Base-by-base conservation (phyloP, 768 basidiomycete species). In the Cystofilobasidium macerans region DNA sequence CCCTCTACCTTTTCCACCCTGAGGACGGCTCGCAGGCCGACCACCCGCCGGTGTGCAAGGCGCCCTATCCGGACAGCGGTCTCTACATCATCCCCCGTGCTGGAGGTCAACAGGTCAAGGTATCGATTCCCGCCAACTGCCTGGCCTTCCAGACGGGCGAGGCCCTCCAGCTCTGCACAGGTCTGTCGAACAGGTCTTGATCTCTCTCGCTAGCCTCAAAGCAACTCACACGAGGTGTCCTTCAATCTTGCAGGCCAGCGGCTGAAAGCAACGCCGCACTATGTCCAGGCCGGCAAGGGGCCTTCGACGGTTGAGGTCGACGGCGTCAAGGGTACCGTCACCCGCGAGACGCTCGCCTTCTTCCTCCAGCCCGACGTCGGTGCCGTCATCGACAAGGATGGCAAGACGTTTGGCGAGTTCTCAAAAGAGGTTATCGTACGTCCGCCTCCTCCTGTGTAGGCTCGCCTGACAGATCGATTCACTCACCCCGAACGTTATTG, bases 121-220 rank as follows among this genome's bases (percentile, higher is more conserved):
- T 94, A 22, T 80, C 84, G 1, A 95, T 99, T 69, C 94, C 95
- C 5, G 72, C 68, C 24, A 57, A 88, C 73, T 89, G 86, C 72
- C 77, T 94, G 60, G 94, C 93, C 3, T 97, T 99, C 76, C 95
- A 99, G 75, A 98, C 92, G 0, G 95, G 95, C 8, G 92, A 99
- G 77, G 89, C 94, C 12, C 82, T 99, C 26, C 86, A 95, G 75
- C 79, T 97, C 28, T 86, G 93, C 28, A 97, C 94, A 1, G 65
- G 65, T 57, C 2, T 20, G 62, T 57, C n/a, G n/a, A n/a, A n/a
- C n/a, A n/a, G n/a, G n/a, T n/a, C n/a, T n/a, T n/a, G n/a, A n/a
- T n/a, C n/a, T n/a, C n/a, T n/a, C n/a, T n/a, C n/a, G n/a, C n/a
- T n/a, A n/a, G n/a, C n/a, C n/a, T n/a, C n/a, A n/a, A n/a, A n/a